phyloP scores from a whole-genome alignment of 345 rosid genomes.

The Balakata baccata region DNA sequence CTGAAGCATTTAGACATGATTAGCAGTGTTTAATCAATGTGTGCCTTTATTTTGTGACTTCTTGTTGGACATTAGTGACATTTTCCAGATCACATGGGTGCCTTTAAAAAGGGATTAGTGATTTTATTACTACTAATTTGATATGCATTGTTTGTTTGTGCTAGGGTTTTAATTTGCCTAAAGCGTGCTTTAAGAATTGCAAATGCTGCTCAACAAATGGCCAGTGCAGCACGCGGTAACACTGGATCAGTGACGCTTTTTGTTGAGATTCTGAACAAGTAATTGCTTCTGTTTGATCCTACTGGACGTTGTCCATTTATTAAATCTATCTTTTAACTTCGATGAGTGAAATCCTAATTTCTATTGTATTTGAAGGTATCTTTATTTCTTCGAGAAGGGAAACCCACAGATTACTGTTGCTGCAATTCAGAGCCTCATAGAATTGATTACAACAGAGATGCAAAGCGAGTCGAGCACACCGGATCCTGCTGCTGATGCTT shows the following conservation, averaged over 20 bases:
- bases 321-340: conserved; percentile 2
- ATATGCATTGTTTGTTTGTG: not conserved
- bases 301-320: not conserved
- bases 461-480: conserved; percentile 59
- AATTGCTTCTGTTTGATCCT: conserved; percentile 17
- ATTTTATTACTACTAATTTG: not conserved
- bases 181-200: conserved; percentile 96
- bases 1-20: not conserved
- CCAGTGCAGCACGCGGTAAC: conserved; percentile 67
- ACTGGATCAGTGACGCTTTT: conserved; percentile 74
- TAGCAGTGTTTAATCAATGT: not conserved
- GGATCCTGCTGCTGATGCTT: conserved; percentile 73
- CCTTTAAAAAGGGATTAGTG: not conserved
- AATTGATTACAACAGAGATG: conserved; percentile 69
- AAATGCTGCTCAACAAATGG: conserved; percentile 90
- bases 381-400: conserved; percentile 90
- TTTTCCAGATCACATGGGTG: not conserved
- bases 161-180: conserved; percentile 84
- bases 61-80: not conserved
- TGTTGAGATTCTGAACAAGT: conserved; percentile 97
- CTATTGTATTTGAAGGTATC: conserved; percentile 49
- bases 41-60: not conserved
- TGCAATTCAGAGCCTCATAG: conserved; percentile 75
- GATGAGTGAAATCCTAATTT: not conserved
- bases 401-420: conserved; percentile 65